Evolutionary conservation across 495 filamentous ascomycete species (phyloP).

Genomic region (Penicillium longicatenatum): DNA sequence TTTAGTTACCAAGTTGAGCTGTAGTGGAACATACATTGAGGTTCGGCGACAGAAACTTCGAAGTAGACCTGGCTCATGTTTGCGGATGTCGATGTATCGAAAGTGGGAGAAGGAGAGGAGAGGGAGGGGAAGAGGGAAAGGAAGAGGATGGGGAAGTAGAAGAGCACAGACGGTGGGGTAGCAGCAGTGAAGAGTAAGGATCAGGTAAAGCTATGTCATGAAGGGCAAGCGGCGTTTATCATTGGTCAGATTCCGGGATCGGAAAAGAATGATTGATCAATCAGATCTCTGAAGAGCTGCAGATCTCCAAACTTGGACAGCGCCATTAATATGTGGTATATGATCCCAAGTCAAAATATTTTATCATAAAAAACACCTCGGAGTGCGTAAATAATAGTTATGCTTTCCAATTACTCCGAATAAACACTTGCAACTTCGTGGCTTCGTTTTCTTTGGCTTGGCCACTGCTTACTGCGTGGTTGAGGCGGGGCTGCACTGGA

Average conservation of each 20-base stretch:
- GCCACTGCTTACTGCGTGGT: too few species aligned
- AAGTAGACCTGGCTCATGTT: background rate
- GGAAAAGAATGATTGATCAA: background rate
- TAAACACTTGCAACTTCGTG: too few species aligned
- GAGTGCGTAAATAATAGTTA: background rate
- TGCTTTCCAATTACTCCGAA: too few species aligned
- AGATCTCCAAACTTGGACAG: background rate
- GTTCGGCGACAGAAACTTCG: background rate
- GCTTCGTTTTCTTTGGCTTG: too few species aligned
- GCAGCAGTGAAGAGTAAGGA: background rate
- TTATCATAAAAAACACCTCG: too few species aligned
- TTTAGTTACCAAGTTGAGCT: background rate
- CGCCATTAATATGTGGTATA: background rate
- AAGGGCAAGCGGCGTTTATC: background rate
- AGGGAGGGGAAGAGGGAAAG: too few species aligned
- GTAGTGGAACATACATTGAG: too few species aligned
- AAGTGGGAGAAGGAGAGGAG: background rate
- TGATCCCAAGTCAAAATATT: background rate
- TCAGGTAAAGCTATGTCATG: constrained; percentile 1
- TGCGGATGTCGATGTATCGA: background rate
- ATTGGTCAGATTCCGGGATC: background rate
- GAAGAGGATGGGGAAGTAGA: too few species aligned
- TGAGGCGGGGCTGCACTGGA: background rate
- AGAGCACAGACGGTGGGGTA: background rate
- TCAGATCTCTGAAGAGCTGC: background rate